Evolutionary conservation across 1,284 basidiomycete genomes (phyloP), one percentile per base, ranked within the genome.

Genomic region (Boletus calvinii): DNA sequence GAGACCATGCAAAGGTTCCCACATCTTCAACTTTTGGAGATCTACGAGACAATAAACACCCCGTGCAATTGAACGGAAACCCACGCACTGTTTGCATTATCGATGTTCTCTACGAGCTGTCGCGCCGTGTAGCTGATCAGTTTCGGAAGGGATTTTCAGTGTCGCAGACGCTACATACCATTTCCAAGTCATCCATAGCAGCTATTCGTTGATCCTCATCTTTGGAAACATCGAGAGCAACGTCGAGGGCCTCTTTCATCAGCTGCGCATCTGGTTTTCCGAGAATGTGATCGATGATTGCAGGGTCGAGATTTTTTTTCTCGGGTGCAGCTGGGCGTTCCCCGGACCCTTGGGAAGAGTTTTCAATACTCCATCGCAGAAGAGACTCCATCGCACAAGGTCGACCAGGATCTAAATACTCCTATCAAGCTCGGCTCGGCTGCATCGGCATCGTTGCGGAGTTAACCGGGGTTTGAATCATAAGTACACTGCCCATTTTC

Each of bases 111-210:
- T 58, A 98, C 81, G 24, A 98, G 77, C 93, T 94, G 61, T 15
- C 26, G 7, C 5, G 26, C 26, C 52, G 44, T 37, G 22, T 3
- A 59, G 39, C 41, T 31, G 22, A 43, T 35, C 31, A 47, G 48
- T 36, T 15, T 45, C 11, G 12, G 13, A 35, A 36, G 10, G 8
- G 7, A 6, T 13, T 1, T 44, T 39, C 4, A 0, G 36, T 18
- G 3, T 22, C 20, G 26, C 9, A n/a, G 7, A 46, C 17, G 10
- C 6, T 17, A 68, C 76, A 49, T 50, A 92, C 92, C 94, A 98
- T 94, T 73, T 99, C 97, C 50, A 98, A 80, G 68, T 98, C 85
- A 72, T 99, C 96, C 61, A 98, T 76, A 0, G 96, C 94, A 17
- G 80, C 75, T 44, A 93, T 74, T 30, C 93, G 72, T 17, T 84